These are phyloP conservation scores for Juglanconis juglandina DNA, from an alignment of 2,329 filamentous ascomycete genomes.

Conservation along the genomic window DNA sequence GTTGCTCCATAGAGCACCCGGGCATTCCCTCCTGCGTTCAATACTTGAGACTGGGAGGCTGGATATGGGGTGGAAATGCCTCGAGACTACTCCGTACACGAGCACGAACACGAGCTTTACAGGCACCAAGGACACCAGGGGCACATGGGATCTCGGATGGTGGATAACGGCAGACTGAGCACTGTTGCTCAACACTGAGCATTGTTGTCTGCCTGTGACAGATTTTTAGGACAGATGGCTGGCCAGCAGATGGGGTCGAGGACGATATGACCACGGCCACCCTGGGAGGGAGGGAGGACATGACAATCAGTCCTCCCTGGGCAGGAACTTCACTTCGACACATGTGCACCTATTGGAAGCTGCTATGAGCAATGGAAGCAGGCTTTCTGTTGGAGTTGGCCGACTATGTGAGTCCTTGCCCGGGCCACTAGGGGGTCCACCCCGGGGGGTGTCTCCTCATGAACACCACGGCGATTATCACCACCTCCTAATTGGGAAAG, in stretches of 20 bases:
- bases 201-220: neutral
- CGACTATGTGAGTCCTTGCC: neutral
- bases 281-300: neutral
- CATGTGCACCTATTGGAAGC: neutral
- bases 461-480: conserved; percentile 7
- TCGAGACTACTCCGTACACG: neutral
- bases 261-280: neutral
- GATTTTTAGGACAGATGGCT: neutral
- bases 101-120: neutral
- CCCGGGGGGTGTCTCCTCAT: neutral
- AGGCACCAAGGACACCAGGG: too few relatives aligned
- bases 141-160: neutral
- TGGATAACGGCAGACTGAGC: neutral
- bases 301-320: neutral
- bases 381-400: neutral
- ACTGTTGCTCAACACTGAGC: neutral
- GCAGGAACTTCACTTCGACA: neutral
- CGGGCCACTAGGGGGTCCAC: neutral
- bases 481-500: neutral
- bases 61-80: too few relatives aligned
- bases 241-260: neutral
- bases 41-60: too few relatives aligned
- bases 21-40: too few relatives aligned
- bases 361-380: neutral
- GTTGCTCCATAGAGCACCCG: neutral